Percentiles rank a stretch among this genome's conserved stretches.
Evolutionary conservation across 1,284 basidiomycete genomes (phyloP).

Genomic region (Entoloma clypeatum): DNA sequence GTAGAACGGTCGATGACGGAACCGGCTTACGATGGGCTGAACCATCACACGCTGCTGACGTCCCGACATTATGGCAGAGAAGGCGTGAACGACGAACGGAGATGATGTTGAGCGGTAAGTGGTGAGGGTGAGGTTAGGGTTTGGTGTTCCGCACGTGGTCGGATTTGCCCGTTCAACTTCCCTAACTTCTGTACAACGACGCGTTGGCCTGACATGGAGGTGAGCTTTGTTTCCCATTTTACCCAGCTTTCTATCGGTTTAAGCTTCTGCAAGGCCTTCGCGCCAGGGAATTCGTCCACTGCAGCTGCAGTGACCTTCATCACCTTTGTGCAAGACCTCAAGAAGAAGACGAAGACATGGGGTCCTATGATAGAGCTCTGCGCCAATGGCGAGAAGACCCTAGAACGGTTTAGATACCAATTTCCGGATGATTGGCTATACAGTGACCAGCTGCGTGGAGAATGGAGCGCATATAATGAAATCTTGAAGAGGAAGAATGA

Average conservation of each 20-base stretch:
- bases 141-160: conserved; percentile 23
- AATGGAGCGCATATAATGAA: conserved; percentile 98
- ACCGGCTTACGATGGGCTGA: conserved; percentile 84
- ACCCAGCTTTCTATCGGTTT: conserved; percentile 1
- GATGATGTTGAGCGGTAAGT: conserved; percentile 12
- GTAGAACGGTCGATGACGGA: conserved; percentile 9
- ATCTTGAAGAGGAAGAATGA: conserved; percentile 98
- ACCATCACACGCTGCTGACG: conserved; percentile 96
- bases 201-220: conserved; percentile 42
- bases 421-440: conserved; percentile 98
- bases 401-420: conserved; percentile 95
- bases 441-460: conserved; percentile 94
- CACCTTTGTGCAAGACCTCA: conserved; percentile 98
- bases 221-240: conserved; percentile 16
- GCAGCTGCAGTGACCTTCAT: conserved; percentile 98
- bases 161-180: conserved; percentile 11
- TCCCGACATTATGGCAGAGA: conserved; percentile 69
- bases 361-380: conserved; percentile 96
- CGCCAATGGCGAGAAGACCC: conserved; percentile 91
- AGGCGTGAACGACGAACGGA: conserved; percentile 22
- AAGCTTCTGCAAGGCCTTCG: conserved; percentile 43
- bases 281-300: conserved; percentile 75
- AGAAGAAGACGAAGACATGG: conserved; percentile 96
- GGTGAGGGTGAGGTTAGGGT: conserved; percentile 27
- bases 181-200: conserved; percentile 25